These are phyloP conservation scores for Alternaria conjuncta DNA, from an alignment of 2,329 filamentous ascomycete genomes.

Conservation along the genomic window DNA sequence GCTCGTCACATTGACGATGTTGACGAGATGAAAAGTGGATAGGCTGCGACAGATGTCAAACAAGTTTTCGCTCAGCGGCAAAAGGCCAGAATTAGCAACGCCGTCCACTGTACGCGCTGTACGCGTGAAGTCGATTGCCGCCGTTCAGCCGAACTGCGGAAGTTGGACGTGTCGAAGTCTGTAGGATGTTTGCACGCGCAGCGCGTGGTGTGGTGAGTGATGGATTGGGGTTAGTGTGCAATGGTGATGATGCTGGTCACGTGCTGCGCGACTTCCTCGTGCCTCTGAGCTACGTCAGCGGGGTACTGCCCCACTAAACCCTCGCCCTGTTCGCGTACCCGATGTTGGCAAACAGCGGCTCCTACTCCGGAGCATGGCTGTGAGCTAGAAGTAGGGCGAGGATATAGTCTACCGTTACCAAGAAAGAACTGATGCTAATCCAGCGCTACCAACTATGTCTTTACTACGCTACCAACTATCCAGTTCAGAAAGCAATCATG, in stretches of 20 bases:
- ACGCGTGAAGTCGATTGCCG: neutral
- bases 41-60: conserved; percentile 7
- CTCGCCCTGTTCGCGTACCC: neutral
- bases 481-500: neutral
- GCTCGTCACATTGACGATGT: neutral
- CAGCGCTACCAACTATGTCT: neutral
- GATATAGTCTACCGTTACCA: neutral
- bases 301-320: conserved; percentile 8
- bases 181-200: neutral
- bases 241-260: conserved; percentile 23
- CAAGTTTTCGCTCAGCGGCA: conserved; percentile 2
- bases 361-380: neutral
- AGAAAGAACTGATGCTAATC: neutral
- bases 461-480: neutral
- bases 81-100: neutral
- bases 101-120: neutral
- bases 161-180: neutral
- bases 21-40: conserved; percentile 16
- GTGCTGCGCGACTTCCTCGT: conserved; percentile 24
- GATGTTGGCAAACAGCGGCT: neutral
- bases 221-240: neutral
- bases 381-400: neutral
- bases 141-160: neutral
- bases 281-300: conserved; percentile 20
- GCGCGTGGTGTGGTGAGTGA: neutral